These are phyloP conservation scores for Aspergillus niger DNA, from an alignment of 2,329 filamentous ascomycete species.

Conservation along the genomic window DNA sequence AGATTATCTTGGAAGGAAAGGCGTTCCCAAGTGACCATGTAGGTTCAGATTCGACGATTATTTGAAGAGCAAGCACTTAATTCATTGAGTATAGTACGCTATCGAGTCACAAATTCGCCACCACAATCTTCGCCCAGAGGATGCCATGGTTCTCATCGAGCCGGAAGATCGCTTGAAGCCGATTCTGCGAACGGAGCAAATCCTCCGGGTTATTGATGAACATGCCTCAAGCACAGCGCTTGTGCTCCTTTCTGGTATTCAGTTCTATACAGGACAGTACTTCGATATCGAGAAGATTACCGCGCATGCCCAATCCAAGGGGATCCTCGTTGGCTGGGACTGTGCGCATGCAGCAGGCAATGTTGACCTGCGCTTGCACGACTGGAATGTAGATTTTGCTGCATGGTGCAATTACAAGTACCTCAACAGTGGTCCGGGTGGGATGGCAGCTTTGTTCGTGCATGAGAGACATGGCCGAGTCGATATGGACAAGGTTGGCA, in stretches of 20 bases:
- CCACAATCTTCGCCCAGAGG: conserved; percentile 66
- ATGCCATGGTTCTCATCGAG: conserved; percentile 73
- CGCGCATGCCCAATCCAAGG: conserved; percentile 68
- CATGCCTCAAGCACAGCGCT: conserved; percentile 74
- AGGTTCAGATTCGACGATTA: conserved; percentile 29
- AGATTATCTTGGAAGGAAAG: conserved; percentile 86
- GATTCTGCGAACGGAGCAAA: conserved; percentile 69
- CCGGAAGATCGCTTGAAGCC: conserved; percentile 56
- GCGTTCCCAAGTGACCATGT: conserved; percentile 87
- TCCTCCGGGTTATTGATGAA: conserved; percentile 71
- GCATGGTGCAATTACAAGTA: conserved; percentile 97
- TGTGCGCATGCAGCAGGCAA: conserved; percentile 86
- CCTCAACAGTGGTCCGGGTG: conserved; percentile 80
- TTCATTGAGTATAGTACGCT: conserved; percentile 62
- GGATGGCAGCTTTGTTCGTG: conserved; percentile 78
- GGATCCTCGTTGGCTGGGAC: conserved; percentile 81
- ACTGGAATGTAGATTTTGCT: conserved; percentile 90
- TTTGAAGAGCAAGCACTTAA: not conserved
- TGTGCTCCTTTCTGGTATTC: conserved; percentile 79
- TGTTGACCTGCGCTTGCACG: conserved; percentile 74
- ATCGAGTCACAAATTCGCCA: conserved; percentile 77
- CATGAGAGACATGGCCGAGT: conserved; percentile 68
- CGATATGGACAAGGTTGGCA: conserved; percentile 37
- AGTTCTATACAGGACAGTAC: conserved; percentile 89
- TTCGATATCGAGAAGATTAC: conserved; percentile 84